phyloP scores from a whole-genome alignment of 768 basidiomycete species.

The Amanita polypyramis region DNA sequence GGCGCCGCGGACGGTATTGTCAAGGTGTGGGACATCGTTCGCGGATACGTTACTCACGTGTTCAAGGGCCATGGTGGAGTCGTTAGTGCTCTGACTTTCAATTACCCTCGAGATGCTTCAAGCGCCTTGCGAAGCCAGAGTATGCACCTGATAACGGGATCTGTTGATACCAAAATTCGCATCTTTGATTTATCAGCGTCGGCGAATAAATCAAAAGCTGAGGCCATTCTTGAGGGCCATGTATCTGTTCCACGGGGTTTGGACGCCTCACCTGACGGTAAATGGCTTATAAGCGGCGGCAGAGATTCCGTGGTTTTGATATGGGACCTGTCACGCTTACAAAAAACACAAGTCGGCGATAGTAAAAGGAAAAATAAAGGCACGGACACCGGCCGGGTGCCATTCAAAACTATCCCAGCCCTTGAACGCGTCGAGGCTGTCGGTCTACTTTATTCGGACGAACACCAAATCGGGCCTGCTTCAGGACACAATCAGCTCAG shows the following conservation, averaged over 20 bases:
- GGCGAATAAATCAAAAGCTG: slow-evolving; percentile 48
- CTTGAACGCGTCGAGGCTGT: slow-evolving; percentile 84
- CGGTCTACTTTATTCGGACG: slow-evolving; percentile 51
- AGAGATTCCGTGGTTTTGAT: slow-evolving; percentile 87
- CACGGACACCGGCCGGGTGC: slow-evolving; percentile 37
- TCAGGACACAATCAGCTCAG: slow-evolving; percentile 32
- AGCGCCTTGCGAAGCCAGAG: slow-evolving; percentile 33
- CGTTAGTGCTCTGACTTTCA: slow-evolving; percentile 83
- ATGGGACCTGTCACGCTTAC: slow-evolving; percentile 65
- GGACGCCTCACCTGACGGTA: slow-evolving; percentile 76
- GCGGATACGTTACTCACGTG: slow-evolving; percentile 86
- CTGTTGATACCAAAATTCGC: slow-evolving; percentile 86
- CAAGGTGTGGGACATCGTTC: slow-evolving; percentile 89
- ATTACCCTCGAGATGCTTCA: slow-evolving; percentile 57
- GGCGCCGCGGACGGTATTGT: slow-evolving; percentile 95
- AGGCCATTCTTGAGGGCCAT: slow-evolving; percentile 88
- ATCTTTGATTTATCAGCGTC: slow-evolving; percentile 76
- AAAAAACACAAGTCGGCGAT: slow-evolving; percentile 14
- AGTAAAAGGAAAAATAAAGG: slow-evolving; percentile 42
- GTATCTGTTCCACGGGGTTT: slow-evolving; percentile 89
- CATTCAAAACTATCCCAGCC: slow-evolving; percentile 72
- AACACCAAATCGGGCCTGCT: slow-evolving; percentile 34
- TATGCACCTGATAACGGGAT: slow-evolving; percentile 84
- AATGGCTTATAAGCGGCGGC: slow-evolving; percentile 85
- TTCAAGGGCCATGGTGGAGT: slow-evolving; percentile 98